phyloP scores from a whole-genome alignment of 768 basidiomycete species.

The Cyclocybe aegerita region DNA sequence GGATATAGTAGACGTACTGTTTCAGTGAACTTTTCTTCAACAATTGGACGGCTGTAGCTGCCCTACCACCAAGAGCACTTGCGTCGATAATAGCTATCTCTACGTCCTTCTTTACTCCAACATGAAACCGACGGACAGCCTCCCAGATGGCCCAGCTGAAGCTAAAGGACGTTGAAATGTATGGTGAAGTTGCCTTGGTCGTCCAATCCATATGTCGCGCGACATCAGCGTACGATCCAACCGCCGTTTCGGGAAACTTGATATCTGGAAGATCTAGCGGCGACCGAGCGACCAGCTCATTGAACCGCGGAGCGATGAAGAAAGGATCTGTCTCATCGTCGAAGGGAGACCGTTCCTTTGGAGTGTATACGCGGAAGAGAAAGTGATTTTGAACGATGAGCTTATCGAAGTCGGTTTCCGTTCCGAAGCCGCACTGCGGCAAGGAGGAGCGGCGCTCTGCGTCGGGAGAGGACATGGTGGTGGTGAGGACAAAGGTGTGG shows the following conservation, averaged over 20 bases:
- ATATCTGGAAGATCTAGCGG: conserved; percentile 30
- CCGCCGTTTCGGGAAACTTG: conserved; percentile 24
- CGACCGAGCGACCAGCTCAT: conserved; percentile 41
- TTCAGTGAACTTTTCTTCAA: conserved; percentile 48
- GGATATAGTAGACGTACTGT: conserved; percentile 46
- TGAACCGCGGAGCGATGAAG: conserved; percentile 69
- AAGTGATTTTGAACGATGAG: conserved; percentile 68
- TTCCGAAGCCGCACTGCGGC: conserved; percentile 74
- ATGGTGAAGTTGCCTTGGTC: conserved; percentile 66
- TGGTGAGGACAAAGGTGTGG: conserved; percentile 24
- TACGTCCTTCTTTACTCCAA: conserved; percentile 70
- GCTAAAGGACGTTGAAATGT: conserved; percentile 76
- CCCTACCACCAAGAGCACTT: conserved; percentile 50
- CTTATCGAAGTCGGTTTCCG: conserved; percentile 58
- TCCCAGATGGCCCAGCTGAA: conserved; percentile 85
- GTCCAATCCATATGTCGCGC: conserved; percentile 77
- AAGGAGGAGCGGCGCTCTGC: conserved; percentile 31
- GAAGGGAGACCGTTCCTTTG: conserved; percentile 56
- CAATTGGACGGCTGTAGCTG: conserved; percentile 66
- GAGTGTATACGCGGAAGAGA: conserved; percentile 80
- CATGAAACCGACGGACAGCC: conserved; percentile 71
- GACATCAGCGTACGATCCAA: conserved; percentile 61
- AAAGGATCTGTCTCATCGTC: conserved; percentile 57
- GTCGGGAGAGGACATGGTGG: conserved; percentile 19
- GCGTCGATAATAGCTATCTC: conserved; percentile 82